Percentiles rank a stretch among this genome's conserved stretches.
Conservation (phyloP, 2,329 filamentous ascomycete species). For the Stemphylium lycopersici region DNA sequence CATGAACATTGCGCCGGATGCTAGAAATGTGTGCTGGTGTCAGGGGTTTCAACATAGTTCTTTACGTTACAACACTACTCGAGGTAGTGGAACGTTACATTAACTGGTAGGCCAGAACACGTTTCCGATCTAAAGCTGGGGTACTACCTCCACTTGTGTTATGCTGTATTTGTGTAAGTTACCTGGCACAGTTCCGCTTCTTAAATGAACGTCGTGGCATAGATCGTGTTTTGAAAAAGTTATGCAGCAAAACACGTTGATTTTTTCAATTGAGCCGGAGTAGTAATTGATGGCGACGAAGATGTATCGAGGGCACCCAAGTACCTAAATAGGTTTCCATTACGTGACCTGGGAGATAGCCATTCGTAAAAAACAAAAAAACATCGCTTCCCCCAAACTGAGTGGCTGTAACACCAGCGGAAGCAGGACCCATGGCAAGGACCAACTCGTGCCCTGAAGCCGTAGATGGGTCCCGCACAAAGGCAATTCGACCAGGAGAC, state of each 20-base stretch:
- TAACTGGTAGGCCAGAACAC: not conserved
- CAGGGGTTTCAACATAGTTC: not conserved
- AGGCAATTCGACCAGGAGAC: not conserved
- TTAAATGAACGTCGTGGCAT: conserved; percentile 2
- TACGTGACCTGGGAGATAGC: not conserved
- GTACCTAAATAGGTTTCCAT: not conserved
- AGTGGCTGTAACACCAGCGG: not conserved
- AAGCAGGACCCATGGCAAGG: not conserved
- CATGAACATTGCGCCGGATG: no score
- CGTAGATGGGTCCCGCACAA: not conserved
- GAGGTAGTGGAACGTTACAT: not conserved
- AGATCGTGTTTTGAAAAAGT: not conserved
- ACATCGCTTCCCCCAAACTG: no score
- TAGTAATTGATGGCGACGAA: no score
- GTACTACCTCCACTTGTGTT: not conserved
- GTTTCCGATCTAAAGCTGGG: not conserved
- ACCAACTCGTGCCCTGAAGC: not conserved
- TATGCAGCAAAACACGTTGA: not conserved
- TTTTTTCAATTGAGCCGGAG: not conserved
- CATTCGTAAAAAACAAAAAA: no score
- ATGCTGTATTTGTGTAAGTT: not conserved
- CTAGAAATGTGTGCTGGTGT: not conserved
- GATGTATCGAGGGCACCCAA: no score
- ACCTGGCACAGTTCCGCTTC: not conserved
- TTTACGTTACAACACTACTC: conserved; percentile 1